phyloP scores from a whole-genome alignment of 2,329 filamentous ascomycete genomes.

The Talaromyces sp. region DNA sequence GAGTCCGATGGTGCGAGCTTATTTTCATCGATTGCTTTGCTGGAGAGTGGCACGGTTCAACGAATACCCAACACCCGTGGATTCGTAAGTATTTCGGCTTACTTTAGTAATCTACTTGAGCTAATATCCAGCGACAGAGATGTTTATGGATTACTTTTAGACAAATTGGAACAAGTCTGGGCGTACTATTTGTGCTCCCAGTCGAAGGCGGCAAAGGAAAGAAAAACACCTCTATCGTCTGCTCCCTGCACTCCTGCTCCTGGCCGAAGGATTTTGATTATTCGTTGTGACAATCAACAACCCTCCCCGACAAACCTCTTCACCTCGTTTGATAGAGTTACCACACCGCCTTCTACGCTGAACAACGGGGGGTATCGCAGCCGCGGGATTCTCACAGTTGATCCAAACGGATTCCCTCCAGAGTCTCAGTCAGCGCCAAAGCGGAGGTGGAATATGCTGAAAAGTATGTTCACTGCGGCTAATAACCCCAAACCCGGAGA shows the following conservation, averaged over 20 bases:
- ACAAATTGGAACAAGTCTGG: conserved; percentile 68
- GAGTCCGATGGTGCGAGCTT: conserved; percentile 92
- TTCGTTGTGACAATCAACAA: conserved; percentile 68
- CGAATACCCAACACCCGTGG: conserved; percentile 58
- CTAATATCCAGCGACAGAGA: conserved; percentile 40
- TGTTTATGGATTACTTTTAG: conserved; percentile 63
- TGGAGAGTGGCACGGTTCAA: conserved; percentile 80
- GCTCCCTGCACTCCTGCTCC: conserved; percentile 80
- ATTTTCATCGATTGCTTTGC: conserved; percentile 84
- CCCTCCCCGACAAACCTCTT: conserved; percentile 49
- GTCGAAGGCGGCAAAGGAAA: conserved; percentile 56
- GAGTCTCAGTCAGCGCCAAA: conserved; percentile 14
- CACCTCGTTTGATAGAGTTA: conserved; percentile 59
- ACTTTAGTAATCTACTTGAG: neutral
- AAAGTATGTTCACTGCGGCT: conserved; percentile 45
- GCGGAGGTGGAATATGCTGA: conserved; percentile 49
- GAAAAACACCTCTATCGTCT: conserved; percentile 61
- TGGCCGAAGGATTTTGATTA: conserved; percentile 79
- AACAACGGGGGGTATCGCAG: conserved; percentile 6
- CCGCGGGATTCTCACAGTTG: conserved; percentile 12
- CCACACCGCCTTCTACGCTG: conserved; percentile 34
- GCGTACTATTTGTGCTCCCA: conserved; percentile 72
- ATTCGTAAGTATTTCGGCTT: conserved; percentile 54
- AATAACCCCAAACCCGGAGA: conserved; percentile 40
- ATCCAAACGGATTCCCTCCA: conserved; percentile 13